Percentiles rank a stretch among this genome's conserved stretches.
These are phyloP conservation scores for Microsporum ferrugineum DNA, from an alignment of 2,329 filamentous ascomycete genomes.

Conservation along the genomic window DNA sequence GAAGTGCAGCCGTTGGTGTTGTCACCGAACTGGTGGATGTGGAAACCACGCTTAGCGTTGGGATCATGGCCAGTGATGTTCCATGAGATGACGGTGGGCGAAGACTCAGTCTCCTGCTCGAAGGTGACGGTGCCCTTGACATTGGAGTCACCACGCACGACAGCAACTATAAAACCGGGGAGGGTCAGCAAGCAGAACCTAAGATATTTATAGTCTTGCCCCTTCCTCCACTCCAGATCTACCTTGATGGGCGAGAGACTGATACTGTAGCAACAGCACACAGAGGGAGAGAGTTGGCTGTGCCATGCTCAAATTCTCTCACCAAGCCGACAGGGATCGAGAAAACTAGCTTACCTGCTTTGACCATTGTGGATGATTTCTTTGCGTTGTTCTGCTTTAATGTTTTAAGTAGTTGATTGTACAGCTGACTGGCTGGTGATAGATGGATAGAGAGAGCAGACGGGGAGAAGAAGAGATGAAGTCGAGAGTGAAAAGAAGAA, in stretches of 20 bases:
- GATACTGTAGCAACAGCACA: not conserved
- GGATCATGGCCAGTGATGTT: slow-evolving; percentile 85
- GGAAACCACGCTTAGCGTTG: slow-evolving; percentile 94
- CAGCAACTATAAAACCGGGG: slow-evolving; percentile 55
- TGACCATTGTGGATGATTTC: slow-evolving; percentile 80
- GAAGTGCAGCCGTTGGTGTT: slow-evolving; percentile 99
- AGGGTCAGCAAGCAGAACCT: not conserved
- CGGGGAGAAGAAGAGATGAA: not conserved
- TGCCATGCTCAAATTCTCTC: slow-evolving; percentile 2
- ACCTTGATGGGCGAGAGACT: slow-evolving; percentile 7
- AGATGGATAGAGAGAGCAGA: not conserved
- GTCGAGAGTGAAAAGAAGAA: not conserved
- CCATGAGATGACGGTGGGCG: slow-evolving; percentile 79
- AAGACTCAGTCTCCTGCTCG: slow-evolving; percentile 75
- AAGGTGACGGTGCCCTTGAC: slow-evolving; percentile 88
- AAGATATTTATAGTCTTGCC: not conserved
- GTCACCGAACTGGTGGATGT: slow-evolving; percentile 98
- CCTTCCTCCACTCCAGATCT: not conserved
- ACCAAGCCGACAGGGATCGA: slow-evolving; percentile 8
- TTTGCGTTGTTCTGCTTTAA: slow-evolving; percentile 17
- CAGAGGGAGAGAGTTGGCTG: not conserved
- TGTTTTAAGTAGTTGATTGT: not conserved
- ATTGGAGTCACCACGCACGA: slow-evolving; percentile 96
- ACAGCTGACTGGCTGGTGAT: not conserved
- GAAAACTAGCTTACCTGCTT: slow-evolving; percentile 63